Evolutionary conservation across 2,329 filamentous ascomycete species (phyloP), one percentile per base, ranked within the genome.

Genomic region (Colletotrichum horii): DNA sequence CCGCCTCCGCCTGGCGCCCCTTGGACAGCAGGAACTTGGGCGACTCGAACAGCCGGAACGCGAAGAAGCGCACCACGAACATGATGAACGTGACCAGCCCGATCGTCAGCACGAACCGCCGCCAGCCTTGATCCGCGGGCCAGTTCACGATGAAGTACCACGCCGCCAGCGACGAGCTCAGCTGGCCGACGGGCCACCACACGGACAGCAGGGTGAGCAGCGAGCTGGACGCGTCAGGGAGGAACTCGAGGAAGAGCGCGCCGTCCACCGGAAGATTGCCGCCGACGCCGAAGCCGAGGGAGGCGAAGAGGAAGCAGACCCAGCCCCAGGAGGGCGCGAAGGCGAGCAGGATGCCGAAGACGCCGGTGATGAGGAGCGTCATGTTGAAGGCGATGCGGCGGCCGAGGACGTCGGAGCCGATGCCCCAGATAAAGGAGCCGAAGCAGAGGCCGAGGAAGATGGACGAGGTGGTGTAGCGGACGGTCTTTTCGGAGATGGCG

Each of bases 131-230:
- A 61, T 94, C 88, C 6, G 88, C 87, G 11, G 91, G 92, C 87
- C 90, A 94, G 78, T 91, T 90, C 32, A 93, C 91, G 71, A 97
- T 93, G 78, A 93, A 95, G 61, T 89, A 93, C 95, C 94, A 96
- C 8, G 93, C 94, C 64, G 95, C 87, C 7, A 94, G 84, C 4
- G 92, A 93, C 3, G 94, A 92, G 71, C 93, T 89, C 9, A 97
- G 88, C 81, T 97, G 94, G 8, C 95, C 95, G 22, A 97, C 85
- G 0, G 95, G 94, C 95, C 95, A 98, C 93, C 94, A 97, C 9
- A 96, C 91, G 8, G 94, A 95, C n/a, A 97, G 88, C 64, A 96
- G 88, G 0, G 95, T 97, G 34, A 97, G 87, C 16, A 97, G 89
- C 36, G 92, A 91, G 77, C 92, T 92, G n/a, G 92, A 93, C 0